A percentile compares a stretch with the other conserved stretches of the same genome.
Evolutionary conservation across 2,329 filamentous ascomycete genomes (phyloP).

Genomic region (Cordyceps pruinosa): DNA sequence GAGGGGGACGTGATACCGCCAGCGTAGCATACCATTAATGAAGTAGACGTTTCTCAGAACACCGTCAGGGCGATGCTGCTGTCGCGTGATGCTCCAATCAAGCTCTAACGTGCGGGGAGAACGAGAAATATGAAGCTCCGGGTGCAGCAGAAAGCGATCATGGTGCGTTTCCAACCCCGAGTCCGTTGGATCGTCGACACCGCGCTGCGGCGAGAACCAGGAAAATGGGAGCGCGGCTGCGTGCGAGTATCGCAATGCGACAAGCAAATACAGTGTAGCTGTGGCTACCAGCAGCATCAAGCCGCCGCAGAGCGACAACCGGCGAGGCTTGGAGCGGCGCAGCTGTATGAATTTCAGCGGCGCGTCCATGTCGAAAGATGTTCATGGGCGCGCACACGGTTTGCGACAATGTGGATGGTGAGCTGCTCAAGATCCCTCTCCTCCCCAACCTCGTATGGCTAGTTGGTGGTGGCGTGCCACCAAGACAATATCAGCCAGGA

Average conservation of each 20-base stretch:
- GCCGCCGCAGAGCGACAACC: neutral
- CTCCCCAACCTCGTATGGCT: too few species aligned
- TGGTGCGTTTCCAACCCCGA: neutral
- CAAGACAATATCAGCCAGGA: too few species aligned
- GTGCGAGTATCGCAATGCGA: neutral
- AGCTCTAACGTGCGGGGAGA: slow-evolving; percentile 4
- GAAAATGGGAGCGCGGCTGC: neutral
- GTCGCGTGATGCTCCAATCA: slow-evolving; percentile 11
- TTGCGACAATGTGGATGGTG: neutral
- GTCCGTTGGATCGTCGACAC: neutral
- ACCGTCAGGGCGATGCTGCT: slow-evolving; percentile 9
- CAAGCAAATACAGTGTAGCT: neutral
- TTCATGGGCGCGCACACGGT: neutral
- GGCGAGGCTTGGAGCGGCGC: neutral
- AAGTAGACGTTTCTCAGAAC: slow-evolving; percentile 12
- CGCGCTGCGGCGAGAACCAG: neutral
- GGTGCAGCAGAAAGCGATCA: slow-evolving; percentile 9
- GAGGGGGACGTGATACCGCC: neutral
- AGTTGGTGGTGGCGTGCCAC: too few species aligned
- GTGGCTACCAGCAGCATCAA: neutral
- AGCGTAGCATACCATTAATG: slow-evolving; percentile 8
- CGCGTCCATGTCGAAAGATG: neutral
- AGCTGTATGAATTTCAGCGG: neutral
- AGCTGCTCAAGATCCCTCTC: too few species aligned
- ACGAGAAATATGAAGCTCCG: slow-evolving; percentile 10